Conservation (phyloP, 306 rosid species). For the cucumber (Cucumis sativus) region DNA sequence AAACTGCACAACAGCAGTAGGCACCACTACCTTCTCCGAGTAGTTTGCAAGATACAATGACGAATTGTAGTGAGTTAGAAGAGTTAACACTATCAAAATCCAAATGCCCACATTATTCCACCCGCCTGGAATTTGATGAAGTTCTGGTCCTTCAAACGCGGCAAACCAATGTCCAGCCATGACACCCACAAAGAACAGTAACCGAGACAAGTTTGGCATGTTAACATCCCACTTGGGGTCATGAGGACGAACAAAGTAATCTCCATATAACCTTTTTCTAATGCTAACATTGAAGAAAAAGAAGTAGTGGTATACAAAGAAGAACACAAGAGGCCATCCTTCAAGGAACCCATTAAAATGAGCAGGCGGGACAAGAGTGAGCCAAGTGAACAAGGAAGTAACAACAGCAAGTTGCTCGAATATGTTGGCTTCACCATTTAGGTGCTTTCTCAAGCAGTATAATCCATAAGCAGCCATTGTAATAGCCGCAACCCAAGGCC, state of each 20-base stretch:
- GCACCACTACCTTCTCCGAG: constrained; percentile 86
- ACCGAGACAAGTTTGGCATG: constrained; percentile 42
- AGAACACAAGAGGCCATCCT: constrained; percentile 93
- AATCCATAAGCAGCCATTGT: constrained; percentile 49
- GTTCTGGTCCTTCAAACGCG: constrained; percentile 94
- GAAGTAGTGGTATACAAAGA: constrained; percentile 77
- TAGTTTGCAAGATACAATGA: constrained; percentile 78
- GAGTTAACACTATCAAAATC: constrained; percentile 44
- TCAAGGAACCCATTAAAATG: constrained; percentile 85
- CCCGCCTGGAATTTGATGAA: constrained; percentile 54
- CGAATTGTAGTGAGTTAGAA: constrained; percentile 70
- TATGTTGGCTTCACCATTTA: constrained; percentile 47
- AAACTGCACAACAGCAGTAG: constrained; percentile 73
- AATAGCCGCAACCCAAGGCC: constrained; percentile 73
- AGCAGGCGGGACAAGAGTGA: constrained; percentile 83
- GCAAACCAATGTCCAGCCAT: constrained; percentile 82
- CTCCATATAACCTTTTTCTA: constrained; percentile 73
- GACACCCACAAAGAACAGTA: constrained; percentile 54
- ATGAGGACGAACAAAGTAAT: constrained; percentile 59
- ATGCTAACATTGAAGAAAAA: constrained; percentile 86
- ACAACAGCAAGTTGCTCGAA: constrained; percentile 73
- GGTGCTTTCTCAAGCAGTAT: constrained; percentile 51
- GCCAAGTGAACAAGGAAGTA: constrained; percentile 82
- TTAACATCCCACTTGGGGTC: constrained; percentile 81
- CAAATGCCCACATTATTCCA: constrained; percentile 66